Conservation (phyloP, 495 filamentous ascomycete genomes). For the Neurospora sp. region DNA sequence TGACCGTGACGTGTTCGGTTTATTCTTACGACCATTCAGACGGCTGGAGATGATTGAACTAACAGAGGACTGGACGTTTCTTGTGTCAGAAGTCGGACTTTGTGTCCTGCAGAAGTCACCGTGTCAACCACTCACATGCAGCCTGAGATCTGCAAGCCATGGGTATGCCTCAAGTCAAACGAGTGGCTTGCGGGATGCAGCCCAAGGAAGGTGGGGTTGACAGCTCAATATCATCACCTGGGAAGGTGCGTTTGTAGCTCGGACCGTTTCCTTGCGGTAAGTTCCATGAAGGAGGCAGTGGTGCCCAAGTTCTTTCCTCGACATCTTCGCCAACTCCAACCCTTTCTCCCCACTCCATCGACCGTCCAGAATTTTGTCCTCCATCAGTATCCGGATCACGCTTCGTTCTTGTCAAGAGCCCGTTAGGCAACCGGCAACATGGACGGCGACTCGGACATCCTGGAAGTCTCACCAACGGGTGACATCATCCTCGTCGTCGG, state of each 20-base stretch:
- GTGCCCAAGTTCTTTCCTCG: background rate
- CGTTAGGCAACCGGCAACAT: background rate
- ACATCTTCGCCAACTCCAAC: background rate
- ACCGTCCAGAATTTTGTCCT: background rate
- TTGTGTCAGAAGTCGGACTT: background rate
- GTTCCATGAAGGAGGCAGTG: background rate
- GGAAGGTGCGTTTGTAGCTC: background rate
- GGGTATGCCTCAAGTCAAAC: background rate
- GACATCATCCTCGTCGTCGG: background rate
- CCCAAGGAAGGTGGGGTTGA: background rate
- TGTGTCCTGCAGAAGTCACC: background rate
- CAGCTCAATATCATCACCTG: background rate
- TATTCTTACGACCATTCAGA: no score
- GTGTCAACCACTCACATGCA: background rate
- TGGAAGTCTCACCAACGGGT: background rate
- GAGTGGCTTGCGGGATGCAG: background rate
- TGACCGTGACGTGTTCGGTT: no score
- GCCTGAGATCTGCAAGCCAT: background rate
- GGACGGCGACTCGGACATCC: background rate
- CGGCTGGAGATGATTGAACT: background rate
- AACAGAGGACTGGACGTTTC: background rate
- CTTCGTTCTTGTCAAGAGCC: background rate
- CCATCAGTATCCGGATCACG: background rate
- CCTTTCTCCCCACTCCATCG: background rate
- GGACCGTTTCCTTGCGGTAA: background rate